Conservation (phyloP, 169 alveolate genomes). For the Plasmodium knowlesi region DNA sequence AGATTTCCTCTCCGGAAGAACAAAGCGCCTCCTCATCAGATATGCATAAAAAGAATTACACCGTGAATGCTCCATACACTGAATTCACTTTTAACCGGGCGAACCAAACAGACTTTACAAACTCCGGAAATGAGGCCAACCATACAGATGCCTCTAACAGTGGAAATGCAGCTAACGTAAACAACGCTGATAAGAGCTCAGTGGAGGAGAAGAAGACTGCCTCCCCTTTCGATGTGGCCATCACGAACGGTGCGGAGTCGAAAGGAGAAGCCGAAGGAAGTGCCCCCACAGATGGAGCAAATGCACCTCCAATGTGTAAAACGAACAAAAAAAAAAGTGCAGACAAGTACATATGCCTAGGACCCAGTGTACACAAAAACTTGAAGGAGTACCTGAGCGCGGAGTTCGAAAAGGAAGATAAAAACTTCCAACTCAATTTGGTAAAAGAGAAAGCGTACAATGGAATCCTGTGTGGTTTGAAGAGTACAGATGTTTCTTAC, state of each 20-base stretch:
- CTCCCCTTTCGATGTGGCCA: too few relatives aligned
- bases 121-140: not conserved
- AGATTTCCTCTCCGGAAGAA: not conserved
- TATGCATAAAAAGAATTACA: not conserved
- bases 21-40: not conserved
- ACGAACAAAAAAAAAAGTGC: not conserved
- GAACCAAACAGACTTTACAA: not conserved
- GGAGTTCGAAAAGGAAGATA: constrained; percentile 38
- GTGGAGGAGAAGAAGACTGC: not conserved
- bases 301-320: not conserved
- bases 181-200: not conserved
- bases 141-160: not conserved
- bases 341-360: constrained; percentile 17
- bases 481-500: constrained; percentile 82
- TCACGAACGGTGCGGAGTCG: too few relatives aligned
- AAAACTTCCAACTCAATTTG: constrained; percentile 8
- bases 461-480: constrained; percentile 70
- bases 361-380: constrained; percentile 55
- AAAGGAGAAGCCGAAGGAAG: not conserved
- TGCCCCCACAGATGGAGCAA: not conserved
- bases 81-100: not conserved
- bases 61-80: not conserved
- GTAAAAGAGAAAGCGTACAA: constrained; percentile 30
- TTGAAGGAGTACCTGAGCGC: constrained; percentile 43
- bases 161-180: not conserved